A percentile compares a stretch with the other conserved stretches of the same genome.
Conservation (phyloP, 768 basidiomycete species). For the Tylopilus sp. region DNA sequence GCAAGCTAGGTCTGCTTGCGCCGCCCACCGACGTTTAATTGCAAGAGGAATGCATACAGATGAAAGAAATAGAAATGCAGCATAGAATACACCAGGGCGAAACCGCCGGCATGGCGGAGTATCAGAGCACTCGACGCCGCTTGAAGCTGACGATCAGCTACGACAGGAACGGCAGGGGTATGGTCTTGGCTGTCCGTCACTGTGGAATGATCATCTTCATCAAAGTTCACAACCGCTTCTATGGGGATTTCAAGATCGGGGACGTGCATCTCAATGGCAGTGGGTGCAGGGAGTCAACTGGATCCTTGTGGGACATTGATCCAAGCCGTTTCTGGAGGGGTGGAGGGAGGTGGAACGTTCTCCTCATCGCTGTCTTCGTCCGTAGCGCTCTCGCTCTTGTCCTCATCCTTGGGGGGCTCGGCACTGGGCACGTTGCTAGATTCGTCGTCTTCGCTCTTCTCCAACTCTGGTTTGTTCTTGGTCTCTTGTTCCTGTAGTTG, state of each 20-base stretch:
- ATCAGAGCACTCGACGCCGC: constrained; percentile 23
- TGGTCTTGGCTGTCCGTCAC: constrained; percentile 23
- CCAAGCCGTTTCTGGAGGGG: constrained; percentile 30
- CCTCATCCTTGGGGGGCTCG: constrained; percentile 24
- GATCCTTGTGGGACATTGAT: constrained; percentile 25
- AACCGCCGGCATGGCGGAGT: constrained; percentile 34
- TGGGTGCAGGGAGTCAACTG: constrained; percentile 30
- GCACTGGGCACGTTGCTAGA: not conserved
- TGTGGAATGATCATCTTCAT: constrained; percentile 19
- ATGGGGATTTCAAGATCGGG: constrained; percentile 18
- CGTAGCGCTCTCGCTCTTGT: constrained; percentile 32
- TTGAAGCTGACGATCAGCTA: constrained; percentile 24
- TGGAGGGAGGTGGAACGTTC: constrained; percentile 34
- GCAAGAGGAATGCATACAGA: constrained; percentile 41
- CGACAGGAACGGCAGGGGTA: constrained; percentile 16
- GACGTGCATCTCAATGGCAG: constrained; percentile 17
- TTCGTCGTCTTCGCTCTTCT: constrained; percentile 43
- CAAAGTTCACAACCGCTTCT: constrained; percentile 24
- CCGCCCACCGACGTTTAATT: constrained; percentile 30
- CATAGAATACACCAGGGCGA: constrained; percentile 38
- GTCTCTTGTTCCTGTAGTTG: constrained; percentile 53
- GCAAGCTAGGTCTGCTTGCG: constrained; percentile 29
- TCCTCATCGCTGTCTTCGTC: constrained; percentile 44
- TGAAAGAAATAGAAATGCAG: constrained; percentile 43
- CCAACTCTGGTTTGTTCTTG: constrained; percentile 42